phyloP scores from a whole-genome alignment of 208 protist genomes.

The Wallacemonas collosoma region DNA sequence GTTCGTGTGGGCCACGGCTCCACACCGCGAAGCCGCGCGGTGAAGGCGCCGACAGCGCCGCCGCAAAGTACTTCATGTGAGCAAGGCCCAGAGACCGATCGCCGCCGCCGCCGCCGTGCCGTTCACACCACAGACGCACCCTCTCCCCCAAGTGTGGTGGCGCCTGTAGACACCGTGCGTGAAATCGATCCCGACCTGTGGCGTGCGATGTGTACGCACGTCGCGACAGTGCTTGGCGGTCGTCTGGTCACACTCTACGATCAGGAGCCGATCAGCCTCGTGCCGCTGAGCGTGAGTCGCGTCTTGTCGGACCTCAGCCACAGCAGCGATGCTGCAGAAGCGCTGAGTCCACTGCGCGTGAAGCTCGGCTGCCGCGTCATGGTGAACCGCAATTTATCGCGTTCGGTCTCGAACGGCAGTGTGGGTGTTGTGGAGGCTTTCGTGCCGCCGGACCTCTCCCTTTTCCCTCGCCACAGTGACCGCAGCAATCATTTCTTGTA shows the following conservation, averaged over 20 bases:
- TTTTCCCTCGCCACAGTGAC: conserved; percentile 70
- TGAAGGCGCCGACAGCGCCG: not conserved
- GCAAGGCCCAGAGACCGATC: too few relatives aligned
- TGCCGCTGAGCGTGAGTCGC: conserved; percentile 73
- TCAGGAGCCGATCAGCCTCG: conserved; percentile 45
- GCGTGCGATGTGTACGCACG: conserved; percentile 37
- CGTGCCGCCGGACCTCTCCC: conserved; percentile 48
- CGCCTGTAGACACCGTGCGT: not conserved
- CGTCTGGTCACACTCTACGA: conserved; percentile 46
- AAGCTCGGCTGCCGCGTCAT: conserved; percentile 91
- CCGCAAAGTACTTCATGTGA: too few relatives aligned
- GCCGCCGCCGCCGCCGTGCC: conserved; percentile 13
- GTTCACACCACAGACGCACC: too few relatives aligned
- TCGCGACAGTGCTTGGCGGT: conserved; percentile 44
- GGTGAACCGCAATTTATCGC: conserved; percentile 89
- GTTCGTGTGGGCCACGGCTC: conserved; percentile 40
- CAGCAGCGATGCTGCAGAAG: conserved; percentile 43
- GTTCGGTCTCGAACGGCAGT: conserved; percentile 86
- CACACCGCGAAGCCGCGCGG: not conserved
- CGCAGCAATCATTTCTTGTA: conserved; percentile 20
- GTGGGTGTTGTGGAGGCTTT: conserved; percentile 89
- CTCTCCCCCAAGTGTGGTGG: too few relatives aligned
- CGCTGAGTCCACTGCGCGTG: conserved; percentile 70
- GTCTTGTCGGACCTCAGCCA: conserved; percentile 57
- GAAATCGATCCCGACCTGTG: conserved; percentile 30